Percentiles rank a stretch among this genome's conserved stretches.
phyloP scores from a whole-genome alignment of 1,139 yeast species.

The Zhuliangozyma parablackwelliae region DNA sequence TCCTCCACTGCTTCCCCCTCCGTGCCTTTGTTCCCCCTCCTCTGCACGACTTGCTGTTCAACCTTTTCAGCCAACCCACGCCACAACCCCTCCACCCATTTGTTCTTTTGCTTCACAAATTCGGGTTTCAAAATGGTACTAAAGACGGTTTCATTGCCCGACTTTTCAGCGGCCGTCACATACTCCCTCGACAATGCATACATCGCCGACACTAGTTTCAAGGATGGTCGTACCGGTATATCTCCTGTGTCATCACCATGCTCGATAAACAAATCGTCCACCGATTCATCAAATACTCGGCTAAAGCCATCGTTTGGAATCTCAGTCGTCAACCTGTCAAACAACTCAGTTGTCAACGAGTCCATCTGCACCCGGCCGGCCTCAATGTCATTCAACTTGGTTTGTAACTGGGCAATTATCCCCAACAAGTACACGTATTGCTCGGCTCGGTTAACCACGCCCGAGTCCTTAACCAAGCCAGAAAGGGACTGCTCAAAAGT shows the following conservation, averaged over 20 bases:
- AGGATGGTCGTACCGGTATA: conserved; percentile 21
- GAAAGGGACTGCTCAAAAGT: conserved; percentile 4
- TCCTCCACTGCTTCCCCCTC: neutral
- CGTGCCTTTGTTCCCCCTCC: too few relatives aligned
- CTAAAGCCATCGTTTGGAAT: conserved; percentile 9
- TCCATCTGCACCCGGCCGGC: neutral
- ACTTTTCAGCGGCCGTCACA: conserved; percentile 5
- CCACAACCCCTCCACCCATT: conserved; percentile 20
- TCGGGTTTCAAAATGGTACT: conserved; percentile 11
- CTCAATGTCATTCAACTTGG: conserved; percentile 1
- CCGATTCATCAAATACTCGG: conserved; percentile 5
- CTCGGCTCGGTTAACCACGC: conserved; percentile 8
- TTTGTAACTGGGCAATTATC: conserved; percentile 5
- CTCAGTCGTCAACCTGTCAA: conserved; percentile 2
- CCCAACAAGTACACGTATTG: conserved; percentile 7
- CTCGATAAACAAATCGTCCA: conserved; percentile 2
- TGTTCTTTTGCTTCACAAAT: conserved; percentile 23
- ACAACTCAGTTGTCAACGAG: neutral
- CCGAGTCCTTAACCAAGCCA: conserved; percentile 1
- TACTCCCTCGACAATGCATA: conserved; percentile 19
- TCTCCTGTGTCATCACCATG: conserved; percentile 7
- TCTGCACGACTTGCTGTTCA: neutral
- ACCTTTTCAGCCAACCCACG: conserved; percentile 1
- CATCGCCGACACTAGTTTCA: conserved; percentile 19
- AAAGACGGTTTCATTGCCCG: conserved; percentile 17